A percentile compares a stretch with the other conserved stretches of the same genome.
phyloP scores from a whole-genome alignment of 2,329 filamentous ascomycete species.

The Aureobasidium vineae region DNA sequence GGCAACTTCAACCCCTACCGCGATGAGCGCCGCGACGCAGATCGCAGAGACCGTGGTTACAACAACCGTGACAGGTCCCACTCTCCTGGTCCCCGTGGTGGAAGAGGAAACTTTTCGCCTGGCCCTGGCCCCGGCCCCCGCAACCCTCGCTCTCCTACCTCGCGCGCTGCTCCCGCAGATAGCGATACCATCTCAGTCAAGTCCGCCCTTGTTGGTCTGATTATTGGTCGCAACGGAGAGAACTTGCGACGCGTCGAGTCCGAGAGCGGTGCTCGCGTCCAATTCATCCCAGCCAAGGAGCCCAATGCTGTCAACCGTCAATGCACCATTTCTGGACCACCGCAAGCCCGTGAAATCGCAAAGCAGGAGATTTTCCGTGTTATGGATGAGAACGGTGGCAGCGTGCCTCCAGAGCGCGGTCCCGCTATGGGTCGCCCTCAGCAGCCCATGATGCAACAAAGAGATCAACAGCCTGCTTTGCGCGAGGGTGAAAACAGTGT shows the following conservation, averaged over 20 bases:
- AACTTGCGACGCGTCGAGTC: slow-evolving; percentile 81
- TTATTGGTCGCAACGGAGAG: slow-evolving; percentile 87
- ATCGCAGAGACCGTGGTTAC: slow-evolving; percentile 55
- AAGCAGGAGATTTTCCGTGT: slow-evolving; percentile 82
- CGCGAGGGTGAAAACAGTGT: slow-evolving; percentile 80
- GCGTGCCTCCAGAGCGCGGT: slow-evolving; percentile 23
- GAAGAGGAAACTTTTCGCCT: slow-evolving; percentile 35
- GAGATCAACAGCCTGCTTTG: slow-evolving; percentile 46
- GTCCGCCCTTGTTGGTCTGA: slow-evolving; percentile 80
- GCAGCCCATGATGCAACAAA: slow-evolving; percentile 20
- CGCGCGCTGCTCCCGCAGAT: slow-evolving; percentile 59
- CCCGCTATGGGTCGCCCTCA: slow-evolving; percentile 4
- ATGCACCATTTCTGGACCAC: slow-evolving; percentile 79
- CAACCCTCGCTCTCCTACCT: slow-evolving; percentile 38
- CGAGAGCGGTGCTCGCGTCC: slow-evolving; percentile 78
- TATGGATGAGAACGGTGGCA: slow-evolving; percentile 73
- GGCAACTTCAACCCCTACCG: slow-evolving; percentile 79
- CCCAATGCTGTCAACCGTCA: slow-evolving; percentile 70
- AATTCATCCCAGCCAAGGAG: slow-evolving; percentile 78
- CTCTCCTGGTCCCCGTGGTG: slow-evolving; percentile 60
- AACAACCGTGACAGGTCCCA: slow-evolving; percentile 70
- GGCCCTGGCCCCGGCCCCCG: slow-evolving; percentile 15
- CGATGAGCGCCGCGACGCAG: slow-evolving; percentile 75
- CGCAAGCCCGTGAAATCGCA: slow-evolving; percentile 69
- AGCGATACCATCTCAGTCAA: slow-evolving; percentile 86